Evolutionary conservation across 176 grass and related monocot genomes (phyloP), one percentile per base, ranked within the genome.

Genomic region (Dendrocalamus sinicus): DNA sequence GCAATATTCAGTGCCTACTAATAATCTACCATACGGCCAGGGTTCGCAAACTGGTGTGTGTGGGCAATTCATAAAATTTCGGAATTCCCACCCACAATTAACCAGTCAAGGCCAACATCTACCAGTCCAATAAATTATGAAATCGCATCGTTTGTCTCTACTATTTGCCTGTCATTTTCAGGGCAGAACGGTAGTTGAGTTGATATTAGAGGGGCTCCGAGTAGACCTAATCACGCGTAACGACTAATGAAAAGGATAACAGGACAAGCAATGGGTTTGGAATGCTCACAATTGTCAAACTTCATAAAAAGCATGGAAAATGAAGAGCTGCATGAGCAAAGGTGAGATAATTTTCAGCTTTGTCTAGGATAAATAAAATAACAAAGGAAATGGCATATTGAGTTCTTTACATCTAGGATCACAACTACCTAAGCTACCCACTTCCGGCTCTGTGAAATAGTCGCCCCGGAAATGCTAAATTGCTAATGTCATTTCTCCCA

Each of bases 381-480:
- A 58, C 3, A 45, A 58, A 24, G 8, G 35, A 41, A 63, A 83
- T 61, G 44, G 5, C 43, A 75, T 51, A 58, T 51, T 45, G 26
- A 51, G 44, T 74, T 54, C 26, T 75, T 75, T 55, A n/a, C 48
- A 54, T 20, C 72, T 75, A 53, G 70, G 48, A 75, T 14, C 15
- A 6, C 26, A 37, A 22, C 50, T 75, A 75, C 28, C 17, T 58
- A 45, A 8, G 35, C 58, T 43, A 52, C 52, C 72, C 60, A 39
- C 43, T 7, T 82, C 78, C 69, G 9, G 39, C 17, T 39, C 50
- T 39, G 61, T 43, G 28, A 70, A 70, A 85, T 68, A 67, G 10
- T 32, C n/a, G 35, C 62, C 61, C 73, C 0, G 47, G 43, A 50
- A 47, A 84, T 39, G 57, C 44, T 64, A 39, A 58, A 55, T 5